A percentile compares a stretch with the other conserved stretches of the same genome.
These are phyloP conservation scores for Sphaceloma murrayae DNA, from an alignment of 2,329 filamentous ascomycete species.

Conservation along the genomic window DNA sequence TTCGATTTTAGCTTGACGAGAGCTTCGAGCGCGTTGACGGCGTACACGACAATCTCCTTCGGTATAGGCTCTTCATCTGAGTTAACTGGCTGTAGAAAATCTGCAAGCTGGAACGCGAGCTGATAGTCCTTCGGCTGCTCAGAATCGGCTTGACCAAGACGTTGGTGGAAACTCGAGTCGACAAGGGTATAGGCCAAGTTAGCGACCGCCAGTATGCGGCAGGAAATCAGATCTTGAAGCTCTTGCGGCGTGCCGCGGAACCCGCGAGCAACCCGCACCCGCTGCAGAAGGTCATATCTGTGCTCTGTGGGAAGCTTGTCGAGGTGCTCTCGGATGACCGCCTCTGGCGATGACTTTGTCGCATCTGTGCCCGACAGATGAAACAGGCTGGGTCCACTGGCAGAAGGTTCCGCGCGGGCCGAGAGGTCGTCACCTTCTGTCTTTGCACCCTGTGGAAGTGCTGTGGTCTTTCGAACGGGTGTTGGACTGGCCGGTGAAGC, in stretches of 20 bases:
- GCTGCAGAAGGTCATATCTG: conserved; percentile 77
- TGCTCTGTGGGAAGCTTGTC: conserved; percentile 59
- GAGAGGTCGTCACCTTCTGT: conserved; percentile 25
- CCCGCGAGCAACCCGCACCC: conserved; percentile 73
- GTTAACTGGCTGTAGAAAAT: conserved; percentile 75
- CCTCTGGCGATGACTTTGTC: conserved; percentile 33
- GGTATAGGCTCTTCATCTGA: conserved; percentile 60
- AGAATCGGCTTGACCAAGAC: conserved; percentile 74
- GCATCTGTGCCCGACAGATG: conserved; percentile 51
- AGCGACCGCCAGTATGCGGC: conserved; percentile 75
- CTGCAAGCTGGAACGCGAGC: conserved; percentile 82
- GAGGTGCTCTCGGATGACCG: conserved; percentile 34
- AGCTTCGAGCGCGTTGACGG: conserved; percentile 74
- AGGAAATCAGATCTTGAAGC: conserved; percentile 64
- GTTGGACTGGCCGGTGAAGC: conserved; percentile 60
- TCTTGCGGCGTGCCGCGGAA: conserved; percentile 55
- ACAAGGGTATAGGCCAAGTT: conserved; percentile 85
- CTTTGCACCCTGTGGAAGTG: conserved; percentile 43
- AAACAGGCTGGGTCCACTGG: conserved; percentile 42
- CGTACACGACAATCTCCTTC: conserved; percentile 68
- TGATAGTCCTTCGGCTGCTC: conserved; percentile 86
- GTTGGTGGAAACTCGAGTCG: conserved; percentile 75
- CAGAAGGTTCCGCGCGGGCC: conserved; percentile 22
- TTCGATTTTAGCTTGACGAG: conserved; percentile 69
- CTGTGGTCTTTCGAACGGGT: conserved; percentile 58